Base-by-base conservation (phyloP, 2,329 filamentous ascomycete genomes). In the Parasarocladium wereldwijsianum region DNA sequence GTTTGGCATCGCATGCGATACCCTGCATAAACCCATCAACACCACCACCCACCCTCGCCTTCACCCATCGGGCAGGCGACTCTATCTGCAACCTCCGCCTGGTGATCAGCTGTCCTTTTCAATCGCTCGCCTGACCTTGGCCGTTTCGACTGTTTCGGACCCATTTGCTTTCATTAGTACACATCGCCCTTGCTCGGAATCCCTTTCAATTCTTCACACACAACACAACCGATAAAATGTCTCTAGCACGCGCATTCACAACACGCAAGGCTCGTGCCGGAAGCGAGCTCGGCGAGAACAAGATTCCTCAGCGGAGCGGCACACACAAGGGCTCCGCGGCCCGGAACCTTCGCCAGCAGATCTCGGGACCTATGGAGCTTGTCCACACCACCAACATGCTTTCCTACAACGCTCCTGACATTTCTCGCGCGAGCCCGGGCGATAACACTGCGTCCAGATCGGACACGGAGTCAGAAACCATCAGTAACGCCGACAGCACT, bases 331-430 rank as follows among this genome's bases (percentile, higher is more conserved):
- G 60, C 52, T 36, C 48, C 49, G 34, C 43, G 43, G 39, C 40
- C 47, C 40, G 39, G 55, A 47, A 52, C 25, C 38, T 74, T 40
- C 70, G 77, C 35, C 53, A 66, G 49, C 76, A 85, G 60, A 98
- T 98, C 49, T 98, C 90, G 2, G 72, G 67, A 3, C 90, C 90
- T 1, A 67, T 93, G 31, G 76, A 85, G 53, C 67, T 98, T 38
- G 64, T 94, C 28, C 92, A 90, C 35, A 93, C 87, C 5, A 96
- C 90, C 42, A 98, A 96, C 55, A 84, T 92, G 70, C 76, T 94
- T 32, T 85, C 84, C 6, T 93, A 93, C 66, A 87, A 87, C 48
- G 86, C 90, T 8, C 87, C 87, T 29, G 80, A 94, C 48, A 75
- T 94, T 37, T 60, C 61, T 25, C 64, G 46, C 46, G 50, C 40